phyloP scores from a whole-genome alignment of 169 alveolate genomes.

The Toxoplasma gondii region DNA sequence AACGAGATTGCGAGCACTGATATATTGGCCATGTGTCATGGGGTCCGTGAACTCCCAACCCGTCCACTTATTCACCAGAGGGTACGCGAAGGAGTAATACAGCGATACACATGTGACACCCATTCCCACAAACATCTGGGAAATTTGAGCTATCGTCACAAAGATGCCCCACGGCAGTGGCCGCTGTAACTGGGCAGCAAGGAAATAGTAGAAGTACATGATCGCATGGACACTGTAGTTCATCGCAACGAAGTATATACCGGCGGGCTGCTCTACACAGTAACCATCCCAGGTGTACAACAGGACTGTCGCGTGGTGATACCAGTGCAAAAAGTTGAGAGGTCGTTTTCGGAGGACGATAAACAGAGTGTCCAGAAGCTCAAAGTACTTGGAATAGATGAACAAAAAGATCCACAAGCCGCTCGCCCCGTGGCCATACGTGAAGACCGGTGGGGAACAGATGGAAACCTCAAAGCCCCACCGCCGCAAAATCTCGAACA shows the following conservation, averaged over 20 bases:
- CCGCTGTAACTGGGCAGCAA: slow-evolving; percentile 73
- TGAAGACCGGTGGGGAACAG: slow-evolving; percentile 77
- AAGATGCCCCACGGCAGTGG: slow-evolving; percentile 81
- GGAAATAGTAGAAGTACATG: slow-evolving; percentile 85
- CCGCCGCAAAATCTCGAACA: slow-evolving; percentile 56
- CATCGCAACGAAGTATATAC: slow-evolving; percentile 81
- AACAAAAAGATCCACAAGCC: slow-evolving; percentile 83
- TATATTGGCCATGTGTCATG: not conserved
- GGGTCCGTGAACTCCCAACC: not conserved
- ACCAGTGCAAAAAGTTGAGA: slow-evolving; percentile 84
- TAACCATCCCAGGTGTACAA: slow-evolving; percentile 88
- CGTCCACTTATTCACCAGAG: not conserved
- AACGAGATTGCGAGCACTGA: slow-evolving; percentile 18
- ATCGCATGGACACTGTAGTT: slow-evolving; percentile 84
- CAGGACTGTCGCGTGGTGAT: slow-evolving; percentile 87
- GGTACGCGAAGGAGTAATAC: slow-evolving; percentile 40
- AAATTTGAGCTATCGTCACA: slow-evolving; percentile 80
- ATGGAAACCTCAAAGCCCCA: slow-evolving; percentile 78
- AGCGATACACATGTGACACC: slow-evolving; percentile 41
- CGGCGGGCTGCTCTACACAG: slow-evolving; percentile 81
- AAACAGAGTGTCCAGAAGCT: slow-evolving; percentile 83
- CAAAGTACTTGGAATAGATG: slow-evolving; percentile 83
- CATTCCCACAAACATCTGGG: slow-evolving; percentile 82
- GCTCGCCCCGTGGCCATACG: slow-evolving; percentile 79
- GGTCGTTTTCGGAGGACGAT: slow-evolving; percentile 78